A percentile compares a stretch with the other conserved stretches of the same genome.
Evolutionary conservation across 1,139 yeast species (phyloP).

Genomic region (Geotrichum reessii): DNA sequence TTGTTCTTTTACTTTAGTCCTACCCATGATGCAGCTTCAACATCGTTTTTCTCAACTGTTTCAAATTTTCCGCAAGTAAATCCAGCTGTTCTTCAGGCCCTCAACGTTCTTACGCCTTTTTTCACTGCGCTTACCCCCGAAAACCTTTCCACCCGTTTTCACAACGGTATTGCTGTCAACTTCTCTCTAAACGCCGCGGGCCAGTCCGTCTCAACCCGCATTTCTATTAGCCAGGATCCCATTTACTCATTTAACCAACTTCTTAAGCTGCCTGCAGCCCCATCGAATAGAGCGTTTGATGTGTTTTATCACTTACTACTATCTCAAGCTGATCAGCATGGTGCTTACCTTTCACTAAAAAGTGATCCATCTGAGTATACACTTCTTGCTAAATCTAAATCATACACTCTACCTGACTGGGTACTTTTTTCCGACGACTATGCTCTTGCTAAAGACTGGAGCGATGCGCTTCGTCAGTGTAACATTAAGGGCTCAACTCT

Average conservation of each 20-base stretch:
- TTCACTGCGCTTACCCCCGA: conserved; percentile 36
- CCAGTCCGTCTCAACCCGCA: conserved; percentile 35
- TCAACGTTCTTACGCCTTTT: conserved; percentile 38
- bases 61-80: conserved; percentile 36
- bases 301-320: conserved; percentile 38
- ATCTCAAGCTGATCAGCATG: conserved; percentile 33
- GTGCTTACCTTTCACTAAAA: conserved; percentile 33
- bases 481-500: conserved; percentile 34
- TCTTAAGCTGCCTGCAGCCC: conserved; percentile 28
- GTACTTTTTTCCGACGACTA: conserved; percentile 36
- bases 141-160: conserved; percentile 36
- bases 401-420: conserved; percentile 35
- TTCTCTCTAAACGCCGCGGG: conserved; percentile 34
- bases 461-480: conserved; percentile 36
- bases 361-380: conserved; percentile 32
- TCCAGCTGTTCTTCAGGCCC: conserved; percentile 34
- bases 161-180: conserved; percentile 34
- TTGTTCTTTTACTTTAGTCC: conserved; percentile 21
- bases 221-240: conserved; percentile 32
- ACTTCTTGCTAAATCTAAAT: conserved; percentile 31
- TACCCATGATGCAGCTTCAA: conserved; percentile 20
- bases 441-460: conserved; percentile 40
- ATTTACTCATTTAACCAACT: conserved; percentile 33
- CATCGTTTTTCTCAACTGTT: conserved; percentile 29
- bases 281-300: conserved; percentile 34